Conservation (phyloP, 768 basidiomycete species). For the Rhizopogon vinicolor region DNA sequence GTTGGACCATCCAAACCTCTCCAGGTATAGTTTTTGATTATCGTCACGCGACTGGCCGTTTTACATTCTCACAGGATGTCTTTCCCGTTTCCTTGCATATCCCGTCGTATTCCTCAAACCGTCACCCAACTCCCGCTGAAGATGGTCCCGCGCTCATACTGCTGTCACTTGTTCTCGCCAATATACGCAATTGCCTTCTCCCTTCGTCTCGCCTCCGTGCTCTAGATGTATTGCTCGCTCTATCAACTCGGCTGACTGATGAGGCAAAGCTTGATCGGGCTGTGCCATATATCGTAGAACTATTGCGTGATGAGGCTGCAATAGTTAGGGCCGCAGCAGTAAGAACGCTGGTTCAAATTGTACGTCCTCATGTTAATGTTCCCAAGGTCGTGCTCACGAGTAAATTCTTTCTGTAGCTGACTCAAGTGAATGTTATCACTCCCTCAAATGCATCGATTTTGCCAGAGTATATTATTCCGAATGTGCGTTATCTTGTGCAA, state of each 20-base stretch:
- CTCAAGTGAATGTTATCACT: slow-evolving; percentile 68
- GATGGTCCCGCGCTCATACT: slow-evolving; percentile 90
- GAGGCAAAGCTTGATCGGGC: slow-evolving; percentile 94
- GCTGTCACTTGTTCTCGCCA: slow-evolving; percentile 81
- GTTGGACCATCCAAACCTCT: slow-evolving; percentile 49
- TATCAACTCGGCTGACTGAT: slow-evolving; percentile 80
- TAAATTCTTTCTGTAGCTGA: slow-evolving; percentile 39
- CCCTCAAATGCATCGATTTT: slow-evolving; percentile 68
- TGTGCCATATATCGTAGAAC: slow-evolving; percentile 86
- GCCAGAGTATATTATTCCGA: slow-evolving; percentile 93
- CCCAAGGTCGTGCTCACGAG: background rate
- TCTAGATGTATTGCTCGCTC: slow-evolving; percentile 80
- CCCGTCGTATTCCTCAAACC: slow-evolving; percentile 40
- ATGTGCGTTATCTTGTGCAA: slow-evolving; percentile 74
- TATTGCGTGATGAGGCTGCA: slow-evolving; percentile 82
- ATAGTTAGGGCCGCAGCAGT: slow-evolving; percentile 78
- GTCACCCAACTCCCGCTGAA: slow-evolving; percentile 57
- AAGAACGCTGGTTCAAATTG: slow-evolving; percentile 77
- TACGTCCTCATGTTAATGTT: slow-evolving; percentile 33
- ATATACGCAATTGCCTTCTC: slow-evolving; percentile 80
- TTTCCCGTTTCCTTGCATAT: slow-evolving; percentile 72
- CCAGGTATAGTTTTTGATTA: slow-evolving; percentile 39
- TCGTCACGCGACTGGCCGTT: background rate
- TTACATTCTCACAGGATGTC: slow-evolving; percentile 48
- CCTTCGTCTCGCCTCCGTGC: slow-evolving; percentile 85